Evolutionary conservation across 108 stramenopile species (phyloP), one percentile per base, ranked within the genome.

Genomic region (Conticribra weissflogii): DNA sequence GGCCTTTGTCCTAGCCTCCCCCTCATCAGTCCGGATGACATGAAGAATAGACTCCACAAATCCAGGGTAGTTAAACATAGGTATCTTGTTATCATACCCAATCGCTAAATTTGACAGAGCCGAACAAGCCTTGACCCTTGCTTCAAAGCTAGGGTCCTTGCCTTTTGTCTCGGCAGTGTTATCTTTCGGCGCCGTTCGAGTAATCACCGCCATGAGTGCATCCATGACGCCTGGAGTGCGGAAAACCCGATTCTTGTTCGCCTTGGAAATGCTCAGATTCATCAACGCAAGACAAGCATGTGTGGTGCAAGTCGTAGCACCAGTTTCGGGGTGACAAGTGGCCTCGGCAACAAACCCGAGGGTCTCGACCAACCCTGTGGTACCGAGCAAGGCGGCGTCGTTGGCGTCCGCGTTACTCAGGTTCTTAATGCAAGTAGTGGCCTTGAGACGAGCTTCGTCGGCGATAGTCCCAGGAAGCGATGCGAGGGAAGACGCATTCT

Each of bases 41-140:
- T 86, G 85, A 47, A 95, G 70, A 50, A 95, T 95, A 27, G 85
- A 61, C 72, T 89, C 91, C 21, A 95, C 94, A 76, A 95, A 95
- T 21, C 94, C 91, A 16, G 94, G 91, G 63, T 92, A 95, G 63
- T 81, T 68, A 63, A 95, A 95, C 94, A 95, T 95, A 41, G 94
- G 89, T 57, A 95, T 95, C 89, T 95, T 95, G 77, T 95, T 95
- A 78, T 95, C 94, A 71, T 95, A 95, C 5, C 94, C 94, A 78
- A 95, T 95, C 16, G 94, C 94, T 21, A 95, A 69, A 52, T 95
- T 95, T 27, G 89, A 91, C 16, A 95, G 66, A 8, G 94, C 94
- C 23, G 94, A 95, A 63, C 94, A 95, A 9, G 91, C 91, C 83
- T 95, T 95, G 59, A 95, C 84, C 17, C 94, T 69, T 7, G 94